Evolutionary conservation across 2,329 filamentous ascomycete species (phyloP).

Genomic region (Verticillium nonalfalfae): DNA sequence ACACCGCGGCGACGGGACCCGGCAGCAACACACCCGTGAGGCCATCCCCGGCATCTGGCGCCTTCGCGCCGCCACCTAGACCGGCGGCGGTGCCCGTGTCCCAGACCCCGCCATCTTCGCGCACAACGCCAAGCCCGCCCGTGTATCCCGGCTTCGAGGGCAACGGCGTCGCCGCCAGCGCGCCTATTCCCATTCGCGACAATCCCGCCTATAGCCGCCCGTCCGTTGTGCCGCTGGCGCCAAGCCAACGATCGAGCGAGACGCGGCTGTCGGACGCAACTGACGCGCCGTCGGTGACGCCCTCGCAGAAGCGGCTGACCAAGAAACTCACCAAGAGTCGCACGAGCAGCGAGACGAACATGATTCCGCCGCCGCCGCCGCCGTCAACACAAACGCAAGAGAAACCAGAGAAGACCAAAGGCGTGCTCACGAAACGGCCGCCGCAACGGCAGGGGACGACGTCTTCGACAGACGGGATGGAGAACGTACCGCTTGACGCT

Average conservation of each 20-base stretch:
- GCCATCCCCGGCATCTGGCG: not conserved
- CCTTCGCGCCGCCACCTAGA: not conserved
- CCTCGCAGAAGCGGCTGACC: conserved; percentile 25
- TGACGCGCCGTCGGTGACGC: conserved; percentile 9
- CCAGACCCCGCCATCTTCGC: not conserved
- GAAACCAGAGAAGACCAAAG: conserved; percentile 22
- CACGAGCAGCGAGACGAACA: conserved; percentile 15
- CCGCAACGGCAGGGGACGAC: conserved; percentile 20
- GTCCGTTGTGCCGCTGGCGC: conserved; percentile 11
- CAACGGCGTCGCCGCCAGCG: conserved; percentile 10
- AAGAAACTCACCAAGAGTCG: conserved; percentile 36
- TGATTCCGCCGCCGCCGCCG: conserved; percentile 4
- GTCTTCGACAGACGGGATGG: conserved; percentile 8
- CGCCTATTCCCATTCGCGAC: conserved; percentile 15
- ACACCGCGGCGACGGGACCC: conserved; percentile 12
- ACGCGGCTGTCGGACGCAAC: conserved; percentile 21
- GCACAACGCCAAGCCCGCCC: conserved; percentile 13
- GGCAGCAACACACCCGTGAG: not conserved
- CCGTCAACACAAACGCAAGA: not conserved
- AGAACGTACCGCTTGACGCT: conserved; percentile 3
- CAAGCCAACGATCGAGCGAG: conserved; percentile 25
- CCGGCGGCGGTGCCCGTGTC: not conserved
- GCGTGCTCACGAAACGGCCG: conserved; percentile 30
- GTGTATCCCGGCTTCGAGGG: conserved; percentile 10
- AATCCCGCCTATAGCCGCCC: conserved; percentile 14